Percentiles rank a stretch among this genome's conserved stretches.
These are phyloP conservation scores for Colletotrichum eremochloae DNA, from an alignment of 2,329 filamentous ascomycete genomes.

Conservation along the genomic window DNA sequence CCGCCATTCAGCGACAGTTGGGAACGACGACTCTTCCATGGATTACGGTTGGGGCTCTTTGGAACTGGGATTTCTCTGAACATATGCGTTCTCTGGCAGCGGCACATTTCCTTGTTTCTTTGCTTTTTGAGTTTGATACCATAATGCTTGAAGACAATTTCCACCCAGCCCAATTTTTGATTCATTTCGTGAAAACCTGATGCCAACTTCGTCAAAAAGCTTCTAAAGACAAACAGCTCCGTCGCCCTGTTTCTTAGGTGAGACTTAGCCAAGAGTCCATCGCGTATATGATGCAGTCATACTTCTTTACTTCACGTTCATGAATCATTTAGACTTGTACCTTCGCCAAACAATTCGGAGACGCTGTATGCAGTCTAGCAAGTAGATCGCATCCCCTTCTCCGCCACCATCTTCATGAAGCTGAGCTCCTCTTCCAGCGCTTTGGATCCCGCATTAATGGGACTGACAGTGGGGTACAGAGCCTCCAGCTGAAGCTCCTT, in stretches of 20 bases:
- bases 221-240: no score
- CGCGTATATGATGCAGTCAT: no score
- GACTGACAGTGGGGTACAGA: conserved; percentile 15
- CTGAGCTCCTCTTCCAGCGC: conserved; percentile 15
- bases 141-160: not conserved
- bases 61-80: conserved; percentile 40
- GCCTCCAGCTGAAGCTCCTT: conserved; percentile 36
- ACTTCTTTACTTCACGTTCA: no score
- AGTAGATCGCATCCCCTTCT: conserved; percentile 17
- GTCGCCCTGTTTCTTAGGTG: no score
- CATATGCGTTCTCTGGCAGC: not conserved
- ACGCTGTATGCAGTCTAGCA: not conserved
- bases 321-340: no score
- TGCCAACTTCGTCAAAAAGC: no score
- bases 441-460: conserved; percentile 21
- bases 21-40: conserved; percentile 32
- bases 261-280: no score
- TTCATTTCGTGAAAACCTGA: no score
- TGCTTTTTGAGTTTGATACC: not conserved
- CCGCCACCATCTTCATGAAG: conserved; percentile 14
- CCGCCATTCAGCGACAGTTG: conserved; percentile 27
- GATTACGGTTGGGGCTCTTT: conserved; percentile 40
- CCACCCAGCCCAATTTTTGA: no score
- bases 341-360: no score
- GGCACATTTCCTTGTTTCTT: not conserved